These are phyloP conservation scores for Tolypocladium nubicola DNA, from an alignment of 2,329 filamentous ascomycete species.

Conservation along the genomic window DNA sequence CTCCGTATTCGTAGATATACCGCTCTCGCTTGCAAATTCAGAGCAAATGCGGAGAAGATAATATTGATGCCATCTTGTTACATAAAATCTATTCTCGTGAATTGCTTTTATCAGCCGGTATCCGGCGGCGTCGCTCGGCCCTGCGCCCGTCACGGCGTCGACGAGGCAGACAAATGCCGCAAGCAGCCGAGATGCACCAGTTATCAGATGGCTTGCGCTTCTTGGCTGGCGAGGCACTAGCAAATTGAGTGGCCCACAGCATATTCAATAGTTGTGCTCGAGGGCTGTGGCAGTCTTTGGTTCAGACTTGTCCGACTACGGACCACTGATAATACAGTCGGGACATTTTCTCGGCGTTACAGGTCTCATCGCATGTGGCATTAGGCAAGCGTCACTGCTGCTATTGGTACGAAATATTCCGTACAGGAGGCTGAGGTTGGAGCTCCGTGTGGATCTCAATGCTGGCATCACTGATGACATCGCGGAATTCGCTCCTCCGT, in stretches of 20 bases:
- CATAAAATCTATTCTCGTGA: not conserved
- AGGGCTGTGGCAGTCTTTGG: not conserved
- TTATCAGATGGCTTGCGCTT: not conserved
- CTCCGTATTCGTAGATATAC: not conserved
- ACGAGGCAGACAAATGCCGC: not conserved
- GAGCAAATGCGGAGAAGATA: not conserved
- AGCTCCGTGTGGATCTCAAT: too few relatives aligned
- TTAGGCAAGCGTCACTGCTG: too few relatives aligned
- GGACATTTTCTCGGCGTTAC: too few relatives aligned
- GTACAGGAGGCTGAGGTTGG: too few relatives aligned
- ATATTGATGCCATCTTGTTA: not conserved
- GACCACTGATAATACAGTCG: not conserved
- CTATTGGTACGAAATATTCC: too few relatives aligned
- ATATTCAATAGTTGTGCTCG: not conserved
- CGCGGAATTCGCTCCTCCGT: too few relatives aligned
- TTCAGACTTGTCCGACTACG: not conserved
- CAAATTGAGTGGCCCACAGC: not conserved
- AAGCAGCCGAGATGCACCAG: not conserved
- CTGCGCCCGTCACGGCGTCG: not conserved
- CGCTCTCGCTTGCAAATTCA: not conserved
- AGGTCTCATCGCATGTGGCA: too few relatives aligned
- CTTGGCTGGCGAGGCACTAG: not conserved
- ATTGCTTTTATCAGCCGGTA: not conserved
- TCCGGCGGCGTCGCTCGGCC: not conserved
- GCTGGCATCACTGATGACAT: too few relatives aligned